Evolutionary conservation across 805 yeast species (phyloP).

Genomic region (Candida berthetii): DNA sequence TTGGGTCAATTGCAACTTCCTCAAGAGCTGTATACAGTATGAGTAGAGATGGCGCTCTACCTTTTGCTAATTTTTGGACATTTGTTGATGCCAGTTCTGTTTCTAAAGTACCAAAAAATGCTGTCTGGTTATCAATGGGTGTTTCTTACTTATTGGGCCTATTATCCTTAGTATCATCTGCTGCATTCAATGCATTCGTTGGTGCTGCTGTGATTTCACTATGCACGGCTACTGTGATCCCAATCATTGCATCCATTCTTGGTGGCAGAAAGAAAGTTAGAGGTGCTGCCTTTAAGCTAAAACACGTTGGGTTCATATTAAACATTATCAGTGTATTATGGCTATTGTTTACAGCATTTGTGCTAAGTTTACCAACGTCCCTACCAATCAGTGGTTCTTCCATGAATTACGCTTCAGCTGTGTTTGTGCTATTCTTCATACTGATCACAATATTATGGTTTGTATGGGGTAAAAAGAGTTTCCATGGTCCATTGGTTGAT

Average conservation of each 20-base stretch:
- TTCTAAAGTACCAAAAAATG: conserved; percentile 63
- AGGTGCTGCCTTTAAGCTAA: conserved; percentile 64
- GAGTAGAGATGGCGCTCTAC: conserved; percentile 80
- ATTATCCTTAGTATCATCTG: conserved; percentile 59
- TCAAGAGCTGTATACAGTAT: conserved; percentile 78
- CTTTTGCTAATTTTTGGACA: conserved; percentile 58
- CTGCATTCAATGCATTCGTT: conserved; percentile 79
- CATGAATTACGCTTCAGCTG: conserved; percentile 55
- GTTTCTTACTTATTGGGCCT: conserved; percentile 56
- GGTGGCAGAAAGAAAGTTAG: conserved; percentile 54
- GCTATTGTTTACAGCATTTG: conserved; percentile 49
- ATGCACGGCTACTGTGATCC: conserved; percentile 72
- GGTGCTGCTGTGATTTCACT: conserved; percentile 76
- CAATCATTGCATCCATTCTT: conserved; percentile 56
- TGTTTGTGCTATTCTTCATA: conserved; percentile 42
- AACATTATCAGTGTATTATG: conserved; percentile 55
- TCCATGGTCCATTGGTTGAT: conserved; percentile 53
- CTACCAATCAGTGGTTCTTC: conserved; percentile 38
- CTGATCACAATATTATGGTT: conserved; percentile 43
- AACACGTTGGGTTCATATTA: conserved; percentile 55
- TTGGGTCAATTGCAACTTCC: conserved; percentile 76
- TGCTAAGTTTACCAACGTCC: conserved; percentile 69
- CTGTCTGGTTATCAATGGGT: conserved; percentile 57
- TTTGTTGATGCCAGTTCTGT: conserved; percentile 50
- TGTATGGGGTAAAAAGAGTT: conserved; percentile 55